Percentiles rank a stretch among this genome's conserved stretches.
Conservation (phyloP, 2,329 filamentous ascomycete genomes). For the Colletotrichum truncatum region DNA sequence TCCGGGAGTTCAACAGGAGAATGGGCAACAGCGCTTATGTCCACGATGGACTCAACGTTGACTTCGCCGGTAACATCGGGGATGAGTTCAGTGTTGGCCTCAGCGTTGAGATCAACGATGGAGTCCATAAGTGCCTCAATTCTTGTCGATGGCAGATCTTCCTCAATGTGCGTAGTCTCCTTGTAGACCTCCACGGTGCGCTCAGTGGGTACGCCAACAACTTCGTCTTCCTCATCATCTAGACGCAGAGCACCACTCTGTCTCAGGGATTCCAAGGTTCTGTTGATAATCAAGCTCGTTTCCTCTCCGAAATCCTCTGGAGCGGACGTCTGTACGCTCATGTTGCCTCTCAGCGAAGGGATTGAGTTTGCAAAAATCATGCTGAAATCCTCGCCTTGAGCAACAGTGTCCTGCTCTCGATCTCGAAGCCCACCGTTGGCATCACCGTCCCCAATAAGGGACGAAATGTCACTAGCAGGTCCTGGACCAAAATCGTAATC, state of each 20-base stretch:
- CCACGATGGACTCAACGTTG: conserved; percentile 5
- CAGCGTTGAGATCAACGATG: background rate
- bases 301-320: conserved; percentile 62
- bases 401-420: conserved; percentile 48
- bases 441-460: conserved; percentile 29
- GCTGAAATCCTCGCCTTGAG: conserved; percentile 64
- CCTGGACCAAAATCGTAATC: conserved; percentile 26
- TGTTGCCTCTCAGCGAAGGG: conserved; percentile 56
- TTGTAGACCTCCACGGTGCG: background rate
- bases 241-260: conserved; percentile 38
- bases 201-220: conserved; percentile 6
- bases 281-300: conserved; percentile 65
- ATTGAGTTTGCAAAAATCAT: conserved; percentile 68
- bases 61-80: background rate
- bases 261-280: conserved; percentile 61
- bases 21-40: background rate
- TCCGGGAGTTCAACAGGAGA: conserved; percentile 14
- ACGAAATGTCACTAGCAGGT: conserved; percentile 22
- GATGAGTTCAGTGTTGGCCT: background rate
- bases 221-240: conserved; percentile 22
- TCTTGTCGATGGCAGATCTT: background rate
- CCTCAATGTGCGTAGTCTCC: background rate
- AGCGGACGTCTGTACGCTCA: conserved; percentile 43
- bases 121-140: background rate
- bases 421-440: conserved; percentile 20